These are phyloP conservation scores for Aphanomyces invadans DNA, from an alignment of 352 stramenopile genomes.

Conservation along the genomic window DNA sequence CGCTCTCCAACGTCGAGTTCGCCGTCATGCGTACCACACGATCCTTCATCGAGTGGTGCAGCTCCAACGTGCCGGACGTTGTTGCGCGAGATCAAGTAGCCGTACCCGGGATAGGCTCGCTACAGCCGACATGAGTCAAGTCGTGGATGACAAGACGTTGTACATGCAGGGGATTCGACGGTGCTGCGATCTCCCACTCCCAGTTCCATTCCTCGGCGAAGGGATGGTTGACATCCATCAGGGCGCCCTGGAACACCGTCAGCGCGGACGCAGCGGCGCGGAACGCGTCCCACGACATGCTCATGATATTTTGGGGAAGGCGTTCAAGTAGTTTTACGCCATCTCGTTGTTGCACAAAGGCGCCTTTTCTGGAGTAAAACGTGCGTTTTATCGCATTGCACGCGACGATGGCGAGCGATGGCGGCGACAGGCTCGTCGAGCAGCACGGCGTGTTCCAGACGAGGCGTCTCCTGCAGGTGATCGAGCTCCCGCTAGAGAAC, in stretches of 20 bases:
- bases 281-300: constrained; percentile 51
- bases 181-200: constrained; percentile 44
- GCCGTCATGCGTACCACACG: neutral
- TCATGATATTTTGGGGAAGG: constrained; percentile 14
- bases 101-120: constrained; percentile 37
- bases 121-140: constrained; percentile 32
- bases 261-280: constrained; percentile 39
- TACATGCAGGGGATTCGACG: constrained; percentile 15
- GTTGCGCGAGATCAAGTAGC: constrained; percentile 52
- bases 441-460: constrained; percentile 21
- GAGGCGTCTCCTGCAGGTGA: constrained; percentile 18
- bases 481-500: constrained; percentile 22
- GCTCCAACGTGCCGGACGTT: constrained; percentile 27
- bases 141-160: neutral
- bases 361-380: neutral
- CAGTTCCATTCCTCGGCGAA: constrained; percentile 42
- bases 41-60: neutral
- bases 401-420: neutral
- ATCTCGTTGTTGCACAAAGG: no score
- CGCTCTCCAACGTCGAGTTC: neutral
- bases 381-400: neutral
- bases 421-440: neutral
- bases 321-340: neutral
- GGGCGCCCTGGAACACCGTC: constrained; percentile 32
- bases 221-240: constrained; percentile 20